Evolutionary conservation across 2,329 filamentous ascomycete genomes (phyloP), one percentile per base, ranked within the genome.

Genomic region (Trichoderma pleuroti): DNA sequence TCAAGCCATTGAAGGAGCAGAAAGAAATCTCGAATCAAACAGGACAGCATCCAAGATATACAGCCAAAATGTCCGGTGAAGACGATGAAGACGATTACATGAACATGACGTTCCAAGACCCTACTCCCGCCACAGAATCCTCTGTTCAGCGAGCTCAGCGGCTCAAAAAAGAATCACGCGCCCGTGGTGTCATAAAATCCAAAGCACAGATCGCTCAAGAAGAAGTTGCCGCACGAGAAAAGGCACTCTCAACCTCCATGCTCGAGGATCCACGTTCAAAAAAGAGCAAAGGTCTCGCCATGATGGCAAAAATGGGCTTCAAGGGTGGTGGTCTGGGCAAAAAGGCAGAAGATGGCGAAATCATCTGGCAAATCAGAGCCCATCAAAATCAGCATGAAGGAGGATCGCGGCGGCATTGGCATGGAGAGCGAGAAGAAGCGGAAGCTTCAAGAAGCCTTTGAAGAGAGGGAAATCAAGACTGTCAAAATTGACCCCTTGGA

Each of bases 281-380:
- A 63, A 87, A 86, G 75, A 97, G 91, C 82, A 98, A 98, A 78
- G 96, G 95, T 1, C 89, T 97, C 72, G 90, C 93, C 74, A 98
- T 99, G 93, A 97, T 99, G 94, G 91, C 93, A 26, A 95, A 93
- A 81, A 93, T 99, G 86, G 96, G 96, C 1, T 99, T 97, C 83
- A 91, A 89, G 71, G 94, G 94, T 28, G 89, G 88, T 42, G 86
- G 90, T 0, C 84, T 98, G 4, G 96, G 96, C 1, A 82, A 80
- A 69, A 79, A 79, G 73, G 89, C 87, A 75, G 83, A 85, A n/a
- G 82, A 82, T 10, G 81, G 82, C 30, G 72, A 78, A 78, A n/a
- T 76, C 75, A 14, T 60, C 72, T 76, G 79, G 74, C 10, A 68
- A 79, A 30, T 75, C 88, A 3, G 93, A 97, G 78, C 96, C 96